Evolutionary conservation across 768 basidiomycete species (phyloP).

Genomic region (Scleroderma citrinum): DNA sequence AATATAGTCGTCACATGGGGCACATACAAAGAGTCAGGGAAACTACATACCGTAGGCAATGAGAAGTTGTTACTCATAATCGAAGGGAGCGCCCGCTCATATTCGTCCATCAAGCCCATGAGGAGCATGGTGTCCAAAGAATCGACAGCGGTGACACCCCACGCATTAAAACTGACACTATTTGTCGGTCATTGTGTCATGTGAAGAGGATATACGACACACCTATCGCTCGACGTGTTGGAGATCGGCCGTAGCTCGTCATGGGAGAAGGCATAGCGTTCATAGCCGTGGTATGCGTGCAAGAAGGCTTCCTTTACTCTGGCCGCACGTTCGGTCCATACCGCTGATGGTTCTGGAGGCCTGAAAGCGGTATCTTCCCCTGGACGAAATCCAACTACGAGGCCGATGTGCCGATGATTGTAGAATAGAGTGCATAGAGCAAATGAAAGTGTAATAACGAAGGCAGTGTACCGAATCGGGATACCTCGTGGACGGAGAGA

Average conservation of each 20-base stretch:
- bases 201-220: conserved; percentile 12
- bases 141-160: conserved; percentile 75
- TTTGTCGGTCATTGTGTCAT: background rate
- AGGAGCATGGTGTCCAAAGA: conserved; percentile 83
- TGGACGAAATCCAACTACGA: too few species aligned
- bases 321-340: conserved; percentile 49
- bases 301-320: conserved; percentile 57
- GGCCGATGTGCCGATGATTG: background rate
- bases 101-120: conserved; percentile 72
- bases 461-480: conserved; percentile 18
- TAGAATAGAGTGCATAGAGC: conserved; percentile 19
- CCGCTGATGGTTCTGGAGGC: conserved; percentile 24
- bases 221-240: conserved; percentile 47
- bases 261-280: conserved; percentile 50
- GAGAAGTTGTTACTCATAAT: conserved; percentile 47
- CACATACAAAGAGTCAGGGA: background rate
- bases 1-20: background rate
- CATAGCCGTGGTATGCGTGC: conserved; percentile 66
- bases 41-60: conserved; percentile 38
- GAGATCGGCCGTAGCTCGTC: conserved; percentile 60
- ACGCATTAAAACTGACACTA: conserved; percentile 65
- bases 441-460: conserved; percentile 9
- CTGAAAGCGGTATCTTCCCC: conserved; percentile 15
- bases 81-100: conserved; percentile 51
- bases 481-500: conserved; percentile 10